phyloP scores from a whole-genome alignment of 192 early-diverging fungal genomes.

The Entomortierella lignicola region DNA sequence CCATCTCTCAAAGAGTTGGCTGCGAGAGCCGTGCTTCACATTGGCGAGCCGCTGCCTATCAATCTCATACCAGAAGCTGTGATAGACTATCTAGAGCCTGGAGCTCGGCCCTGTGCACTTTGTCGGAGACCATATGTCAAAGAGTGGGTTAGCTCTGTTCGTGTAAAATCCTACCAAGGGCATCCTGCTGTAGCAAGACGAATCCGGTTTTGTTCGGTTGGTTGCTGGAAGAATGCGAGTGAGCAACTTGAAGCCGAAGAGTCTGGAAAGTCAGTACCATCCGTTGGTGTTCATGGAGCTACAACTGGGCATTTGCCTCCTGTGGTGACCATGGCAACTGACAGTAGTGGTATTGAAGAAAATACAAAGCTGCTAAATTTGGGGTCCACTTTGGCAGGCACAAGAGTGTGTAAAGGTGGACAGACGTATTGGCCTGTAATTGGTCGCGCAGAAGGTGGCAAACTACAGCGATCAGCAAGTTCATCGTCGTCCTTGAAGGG shows the following conservation, averaged over 20 bases:
- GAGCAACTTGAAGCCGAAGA: constrained; percentile 47
- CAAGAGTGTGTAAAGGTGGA: constrained; percentile 45
- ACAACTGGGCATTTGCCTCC: constrained; percentile 30
- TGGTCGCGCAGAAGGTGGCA: constrained; percentile 1
- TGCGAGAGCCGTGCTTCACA: constrained; percentile 42
- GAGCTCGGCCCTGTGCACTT: constrained; percentile 49
- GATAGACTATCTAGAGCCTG: constrained; percentile 48
- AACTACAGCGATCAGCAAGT: neutral
- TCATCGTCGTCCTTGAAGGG: neutral
- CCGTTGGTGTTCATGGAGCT: neutral
- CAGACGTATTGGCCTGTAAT: constrained; percentile 51
- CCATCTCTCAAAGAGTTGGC: constrained; percentile 60
- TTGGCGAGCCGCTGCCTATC: constrained; percentile 36
- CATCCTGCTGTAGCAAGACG: constrained; percentile 64
- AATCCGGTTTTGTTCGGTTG: constrained; percentile 60
- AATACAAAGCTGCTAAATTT: neutral
- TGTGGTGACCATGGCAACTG: constrained; percentile 1
- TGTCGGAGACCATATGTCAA: constrained; percentile 60
- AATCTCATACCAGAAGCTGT: constrained; percentile 34
- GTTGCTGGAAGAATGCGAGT: constrained; percentile 53
- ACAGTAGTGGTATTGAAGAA: neutral
- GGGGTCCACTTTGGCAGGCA: neutral
- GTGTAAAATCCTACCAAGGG: constrained; percentile 62
- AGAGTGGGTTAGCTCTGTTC: constrained; percentile 65
- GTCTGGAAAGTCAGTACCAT: neutral